phyloP scores from a whole-genome alignment of 139 green algal species.

The Gonium pectorale region DNA sequence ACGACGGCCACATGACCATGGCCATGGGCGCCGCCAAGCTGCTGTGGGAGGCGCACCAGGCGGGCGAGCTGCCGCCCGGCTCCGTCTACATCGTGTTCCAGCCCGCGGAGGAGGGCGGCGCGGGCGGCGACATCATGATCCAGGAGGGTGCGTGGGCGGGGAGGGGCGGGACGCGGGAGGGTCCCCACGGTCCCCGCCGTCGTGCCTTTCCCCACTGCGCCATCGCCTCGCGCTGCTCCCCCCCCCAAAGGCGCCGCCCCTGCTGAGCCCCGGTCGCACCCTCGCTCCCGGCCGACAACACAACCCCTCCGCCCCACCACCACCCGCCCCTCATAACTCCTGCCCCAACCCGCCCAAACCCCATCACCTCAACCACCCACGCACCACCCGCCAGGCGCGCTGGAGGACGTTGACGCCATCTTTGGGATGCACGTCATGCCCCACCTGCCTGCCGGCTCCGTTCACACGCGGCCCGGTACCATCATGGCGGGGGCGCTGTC shows the following conservation, averaged over 20 bases:
- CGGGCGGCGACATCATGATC: conserved; percentile 81
- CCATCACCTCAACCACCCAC: background rate
- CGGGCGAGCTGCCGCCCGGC: conserved; percentile 60
- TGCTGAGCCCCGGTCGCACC: too few relatives aligned
- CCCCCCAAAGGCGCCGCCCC: too few relatives aligned
- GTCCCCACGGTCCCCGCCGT: too few relatives aligned
- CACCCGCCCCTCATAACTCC: background rate
- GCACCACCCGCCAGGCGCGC: background rate
- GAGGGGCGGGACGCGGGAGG: too few relatives aligned
- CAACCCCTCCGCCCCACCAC: background rate
- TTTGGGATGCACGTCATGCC: conserved; percentile 92
- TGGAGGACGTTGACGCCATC: conserved; percentile 46
- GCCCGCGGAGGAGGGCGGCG: conserved; percentile 92
- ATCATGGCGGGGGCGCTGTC: conserved; percentile 84
- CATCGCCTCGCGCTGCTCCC: background rate
- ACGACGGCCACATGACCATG: conserved; percentile 91
- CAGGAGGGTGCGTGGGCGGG: conserved; percentile 34
- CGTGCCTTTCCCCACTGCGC: background rate
- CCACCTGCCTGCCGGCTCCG: conserved; percentile 61
- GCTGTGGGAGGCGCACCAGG: conserved; percentile 51
- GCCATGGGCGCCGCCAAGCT: conserved; percentile 82
- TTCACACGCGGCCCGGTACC: conserved; percentile 74
- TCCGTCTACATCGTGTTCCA: conserved; percentile 93
- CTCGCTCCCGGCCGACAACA: too few relatives aligned
- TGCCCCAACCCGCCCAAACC: background rate